Percentiles rank a stretch among this genome's conserved stretches.
These are phyloP conservation scores for Sphagnurus paluster DNA, from an alignment of 1,284 basidiomycete species.

Conservation along the genomic window DNA sequence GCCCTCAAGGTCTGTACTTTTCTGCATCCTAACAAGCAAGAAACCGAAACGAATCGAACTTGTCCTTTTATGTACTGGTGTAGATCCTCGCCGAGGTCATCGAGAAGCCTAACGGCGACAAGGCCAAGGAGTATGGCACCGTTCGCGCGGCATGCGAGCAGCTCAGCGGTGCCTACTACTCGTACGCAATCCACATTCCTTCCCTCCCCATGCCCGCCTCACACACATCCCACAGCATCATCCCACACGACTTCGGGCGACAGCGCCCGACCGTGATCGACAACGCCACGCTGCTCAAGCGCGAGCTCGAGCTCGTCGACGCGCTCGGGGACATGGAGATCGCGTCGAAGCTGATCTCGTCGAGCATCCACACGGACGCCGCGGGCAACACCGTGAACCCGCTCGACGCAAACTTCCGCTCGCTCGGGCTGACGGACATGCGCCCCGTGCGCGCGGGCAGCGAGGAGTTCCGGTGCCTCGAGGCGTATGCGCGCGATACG, in stretches of 20 bases:
- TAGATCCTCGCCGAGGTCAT: constrained; percentile 57
- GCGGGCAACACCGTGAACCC: constrained; percentile 53
- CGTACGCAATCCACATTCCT: constrained; percentile 35
- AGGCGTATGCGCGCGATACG: constrained; percentile 53
- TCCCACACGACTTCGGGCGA: constrained; percentile 63
- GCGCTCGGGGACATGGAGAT: constrained; percentile 69
- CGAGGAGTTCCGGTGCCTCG: constrained; percentile 51
- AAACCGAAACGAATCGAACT: neutral
- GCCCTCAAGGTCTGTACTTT: constrained; percentile 56
- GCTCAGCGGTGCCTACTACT: constrained; percentile 58
- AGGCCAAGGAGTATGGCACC: constrained; percentile 38
- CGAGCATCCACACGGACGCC: constrained; percentile 37
- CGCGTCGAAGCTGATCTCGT: constrained; percentile 56
- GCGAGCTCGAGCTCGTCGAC: constrained; percentile 66
- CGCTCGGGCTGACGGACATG: constrained; percentile 55
- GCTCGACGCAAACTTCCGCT: constrained; percentile 57
- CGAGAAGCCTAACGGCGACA: constrained; percentile 42
- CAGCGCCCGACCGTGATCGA: constrained; percentile 48
- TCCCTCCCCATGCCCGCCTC: neutral
- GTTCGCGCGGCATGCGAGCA: constrained; percentile 41
- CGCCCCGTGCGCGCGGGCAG: constrained; percentile 42
- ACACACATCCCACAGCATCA: constrained; percentile 41
- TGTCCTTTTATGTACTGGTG: too few relatives aligned
- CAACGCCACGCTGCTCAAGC: constrained; percentile 41
- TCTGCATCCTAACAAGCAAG: neutral